A percentile compares a stretch with the other conserved stretches of the same genome.
Conservation (phyloP, 441 rosid species). For the Adansonia grandidieri region DNA sequence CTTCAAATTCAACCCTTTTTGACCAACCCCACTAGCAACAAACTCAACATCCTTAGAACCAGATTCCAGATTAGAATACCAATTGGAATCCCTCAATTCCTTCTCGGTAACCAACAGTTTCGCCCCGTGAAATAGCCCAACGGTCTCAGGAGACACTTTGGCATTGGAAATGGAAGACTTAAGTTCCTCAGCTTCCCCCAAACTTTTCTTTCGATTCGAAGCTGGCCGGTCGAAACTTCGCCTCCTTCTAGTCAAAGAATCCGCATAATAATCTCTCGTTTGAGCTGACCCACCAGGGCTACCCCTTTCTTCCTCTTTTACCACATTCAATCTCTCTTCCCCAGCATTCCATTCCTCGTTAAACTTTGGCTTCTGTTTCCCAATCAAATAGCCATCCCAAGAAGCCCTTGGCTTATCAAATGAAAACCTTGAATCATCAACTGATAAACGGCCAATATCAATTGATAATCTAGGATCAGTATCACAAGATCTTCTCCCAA, state of each 20-base stretch:
- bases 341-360: slow-evolving; percentile 41
- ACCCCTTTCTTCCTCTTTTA: slow-evolving; percentile 23
- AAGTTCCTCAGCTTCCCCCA: slow-evolving; percentile 38
- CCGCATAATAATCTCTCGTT: slow-evolving; percentile 55
- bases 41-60: slow-evolving; percentile 38
- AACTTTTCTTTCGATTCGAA: slow-evolving; percentile 31
- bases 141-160: slow-evolving; percentile 63
- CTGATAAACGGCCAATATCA: slow-evolving; percentile 44
- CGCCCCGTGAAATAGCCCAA: slow-evolving; percentile 51
- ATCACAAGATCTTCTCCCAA: slow-evolving; percentile 62
- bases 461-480: slow-evolving; percentile 57
- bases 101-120: slow-evolving; percentile 51
- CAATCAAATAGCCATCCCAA: slow-evolving; percentile 64
- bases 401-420: slow-evolving; percentile 69
- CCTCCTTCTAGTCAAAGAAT: slow-evolving; percentile 44
- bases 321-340: slow-evolving; percentile 30
- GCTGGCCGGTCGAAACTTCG: slow-evolving; percentile 53
- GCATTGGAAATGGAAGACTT: slow-evolving; percentile 48
- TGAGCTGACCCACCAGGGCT: slow-evolving; percentile 64
- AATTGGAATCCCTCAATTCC: slow-evolving; percentile 69
- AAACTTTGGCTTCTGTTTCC: slow-evolving; percentile 44
- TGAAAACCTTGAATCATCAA: slow-evolving; percentile 46
- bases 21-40: slow-evolving; percentile 36
- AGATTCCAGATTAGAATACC: slow-evolving; percentile 55
- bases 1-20: slow-evolving; percentile 40